A percentile compares a stretch with the other conserved stretches of the same genome.
These are phyloP conservation scores for Neostapfia colusana DNA, from an alignment of 176 grass and related monocot species.

Conservation along the genomic window DNA sequence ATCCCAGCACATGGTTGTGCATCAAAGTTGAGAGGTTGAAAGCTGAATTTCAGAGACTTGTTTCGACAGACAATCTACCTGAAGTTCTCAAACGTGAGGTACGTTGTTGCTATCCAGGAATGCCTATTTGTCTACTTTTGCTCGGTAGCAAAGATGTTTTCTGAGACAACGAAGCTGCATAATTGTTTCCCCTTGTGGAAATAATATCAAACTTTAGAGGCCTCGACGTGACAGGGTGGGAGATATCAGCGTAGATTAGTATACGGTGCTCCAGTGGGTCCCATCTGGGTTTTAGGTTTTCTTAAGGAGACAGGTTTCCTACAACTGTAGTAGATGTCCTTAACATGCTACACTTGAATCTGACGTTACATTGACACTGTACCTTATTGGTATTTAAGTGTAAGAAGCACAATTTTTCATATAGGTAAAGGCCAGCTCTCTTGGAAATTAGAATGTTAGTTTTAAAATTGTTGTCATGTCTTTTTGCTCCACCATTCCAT, in stretches of 20 bases:
- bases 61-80: slow-evolving; percentile 58
- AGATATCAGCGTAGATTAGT: not conserved
- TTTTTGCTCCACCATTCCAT: not conserved
- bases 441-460: not conserved
- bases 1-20: slow-evolving; percentile 51
- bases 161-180: not conserved
- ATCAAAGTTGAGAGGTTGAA: slow-evolving; percentile 48
- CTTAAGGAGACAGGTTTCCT: not conserved
- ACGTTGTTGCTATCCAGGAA: not conserved
- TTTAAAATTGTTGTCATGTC: slow-evolving; percentile 1
- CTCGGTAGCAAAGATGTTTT: slow-evolving; percentile 27
- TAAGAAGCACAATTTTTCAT: not conserved
- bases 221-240: not conserved
- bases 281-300: not conserved
- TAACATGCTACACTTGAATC: not conserved
- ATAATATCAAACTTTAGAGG: slow-evolving; percentile 5
- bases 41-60: slow-evolving; percentile 63
- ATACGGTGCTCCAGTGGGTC: not conserved
- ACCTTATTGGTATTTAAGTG: not conserved
- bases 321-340: not conserved
- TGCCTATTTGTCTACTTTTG: slow-evolving; percentile 34
- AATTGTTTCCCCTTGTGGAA: slow-evolving; percentile 2
- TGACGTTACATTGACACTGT: not conserved
- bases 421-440: not conserved
- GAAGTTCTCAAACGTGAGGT: slow-evolving; percentile 77